These are phyloP conservation scores for Capsicum chinense DNA, from an alignment of 257 asterid species.

Conservation along the genomic window DNA sequence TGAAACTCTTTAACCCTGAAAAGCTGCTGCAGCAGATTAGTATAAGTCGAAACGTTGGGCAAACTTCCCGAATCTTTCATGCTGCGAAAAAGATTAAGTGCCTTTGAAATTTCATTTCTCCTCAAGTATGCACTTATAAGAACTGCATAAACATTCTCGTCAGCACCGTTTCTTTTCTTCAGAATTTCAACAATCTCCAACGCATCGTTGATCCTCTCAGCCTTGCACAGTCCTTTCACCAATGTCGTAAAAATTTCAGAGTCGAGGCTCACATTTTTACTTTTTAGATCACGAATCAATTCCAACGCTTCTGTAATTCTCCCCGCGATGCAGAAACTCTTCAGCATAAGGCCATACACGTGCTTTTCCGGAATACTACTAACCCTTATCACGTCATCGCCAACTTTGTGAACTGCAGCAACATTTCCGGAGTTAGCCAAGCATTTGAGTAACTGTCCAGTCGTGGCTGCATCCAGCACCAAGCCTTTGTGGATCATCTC, in stretches of 20 bases:
- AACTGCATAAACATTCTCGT: slow-evolving; percentile 50
- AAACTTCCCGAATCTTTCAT: slow-evolving; percentile 55
- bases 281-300: slow-evolving; percentile 66
- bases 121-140: slow-evolving; percentile 59
- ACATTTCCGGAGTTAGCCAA: slow-evolving; percentile 62
- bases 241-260: slow-evolving; percentile 52
- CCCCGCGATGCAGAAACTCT: slow-evolving; percentile 74
- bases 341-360: slow-evolving; percentile 56
- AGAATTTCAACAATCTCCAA: slow-evolving; percentile 76
- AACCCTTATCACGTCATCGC: slow-evolving; percentile 57
- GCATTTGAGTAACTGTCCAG: slow-evolving; percentile 59
- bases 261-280: slow-evolving; percentile 52
- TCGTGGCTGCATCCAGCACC: slow-evolving; percentile 48
- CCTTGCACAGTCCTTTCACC: slow-evolving; percentile 79
- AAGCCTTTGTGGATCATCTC: slow-evolving; percentile 62
- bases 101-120: slow-evolving; percentile 58
- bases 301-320: slow-evolving; percentile 74
- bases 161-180: slow-evolving; percentile 57
- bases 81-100: slow-evolving; percentile 58
- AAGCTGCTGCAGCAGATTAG: slow-evolving; percentile 68
- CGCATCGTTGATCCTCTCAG: slow-evolving; percentile 68
- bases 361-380: slow-evolving; percentile 52
- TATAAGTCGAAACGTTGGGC: slow-evolving; percentile 58
- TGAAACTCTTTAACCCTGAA: slow-evolving; percentile 61
- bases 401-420: slow-evolving; percentile 50